phyloP scores from a whole-genome alignment of 2,329 filamentous ascomycete species.

The Fusarium citri region DNA sequence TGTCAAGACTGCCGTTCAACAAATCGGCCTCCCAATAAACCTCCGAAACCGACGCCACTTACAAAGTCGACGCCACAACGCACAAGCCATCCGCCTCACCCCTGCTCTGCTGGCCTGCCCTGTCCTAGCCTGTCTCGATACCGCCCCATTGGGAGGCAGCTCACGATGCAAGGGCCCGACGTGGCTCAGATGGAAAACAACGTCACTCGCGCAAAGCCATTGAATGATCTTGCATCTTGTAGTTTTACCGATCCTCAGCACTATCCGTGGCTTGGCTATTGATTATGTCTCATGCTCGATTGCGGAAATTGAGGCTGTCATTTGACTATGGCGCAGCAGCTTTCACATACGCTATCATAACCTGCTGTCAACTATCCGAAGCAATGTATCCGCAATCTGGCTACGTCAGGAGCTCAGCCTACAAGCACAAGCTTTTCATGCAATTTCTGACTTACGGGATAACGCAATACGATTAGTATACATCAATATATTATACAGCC shows the following conservation, averaged over 20 bases:
- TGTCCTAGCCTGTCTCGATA: not conserved
- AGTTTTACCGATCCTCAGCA: not conserved
- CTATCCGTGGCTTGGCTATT: constrained; percentile 22
- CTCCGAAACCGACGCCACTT: constrained; percentile 21
- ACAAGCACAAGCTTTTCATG: not conserved
- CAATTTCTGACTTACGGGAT: constrained; percentile 5
- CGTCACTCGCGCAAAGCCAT: constrained; percentile 35
- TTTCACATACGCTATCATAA: not conserved
- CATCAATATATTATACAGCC: constrained; percentile 29
- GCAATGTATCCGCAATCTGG: not conserved
- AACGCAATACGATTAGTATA: constrained; percentile 30
- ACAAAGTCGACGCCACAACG: constrained; percentile 18
- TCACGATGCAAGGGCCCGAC: constrained; percentile 31
- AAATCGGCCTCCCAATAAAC: constrained; percentile 1
- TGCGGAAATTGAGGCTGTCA: not conserved
- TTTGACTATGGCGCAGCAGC: constrained; percentile 31
- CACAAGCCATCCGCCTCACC: constrained; percentile 22
- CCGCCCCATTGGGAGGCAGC: constrained; percentile 36
- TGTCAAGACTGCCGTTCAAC: not conserved
- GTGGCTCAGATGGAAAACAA: constrained; percentile 37
- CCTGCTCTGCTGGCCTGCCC: constrained; percentile 7
- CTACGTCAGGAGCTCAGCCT: constrained; percentile 15
- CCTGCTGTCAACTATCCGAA: constrained; percentile 4
- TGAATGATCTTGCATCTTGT: constrained; percentile 29
- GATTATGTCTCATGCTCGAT: not conserved